Base-by-base conservation (phyloP, 1,284 basidiomycete species). In the Rhodofomes roseus region DNA sequence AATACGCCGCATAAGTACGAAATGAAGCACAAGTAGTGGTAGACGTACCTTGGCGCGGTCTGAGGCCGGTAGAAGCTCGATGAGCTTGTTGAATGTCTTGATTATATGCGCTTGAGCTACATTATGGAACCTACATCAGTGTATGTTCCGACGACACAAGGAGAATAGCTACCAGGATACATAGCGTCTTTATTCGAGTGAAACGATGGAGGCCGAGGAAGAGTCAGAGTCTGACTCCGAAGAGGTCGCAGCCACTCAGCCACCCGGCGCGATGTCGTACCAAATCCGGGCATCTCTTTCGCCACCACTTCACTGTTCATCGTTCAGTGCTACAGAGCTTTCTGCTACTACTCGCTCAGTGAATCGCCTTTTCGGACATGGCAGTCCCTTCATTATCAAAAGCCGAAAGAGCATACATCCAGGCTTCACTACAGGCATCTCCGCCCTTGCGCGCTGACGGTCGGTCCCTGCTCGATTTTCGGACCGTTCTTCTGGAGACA, bases 381-480 rank as follows among this genome's bases (percentile, higher is more conserved):
- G 59, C 67, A 18, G 22, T 64, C 2, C 25, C 71, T 16, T 78
- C 81, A 1, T 72, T 85, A 55, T 92, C 90, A 54, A 91, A 91
- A 66, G 82, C 89, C 0, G 90, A 92, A 75, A 83, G 82, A 66
- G 82, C 89, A 1, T 93, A 88, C 69, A 87, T 90, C 41, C 83
- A 84, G 63, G 71, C 82, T 18, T 85, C 88, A 0, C 74, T 92
- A 6, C 74, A 81, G 14, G 78, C 81, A 1, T 70, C 72, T 43
- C 79, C 82, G 5, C 82, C 87, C 5, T 73, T 84, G 27, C 84
- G 90, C 54, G 77, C 81, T 2, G 86, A 93, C 70, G 90, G 90
- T 0, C 85, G 92, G 22, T 67, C 76, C 14, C 73, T 87, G 1
- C 71, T 79, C 23, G 86, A 89, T 62, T 93, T 81, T 65, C 79